These are phyloP conservation scores for Diaporthe citri DNA, from an alignment of 2,329 filamentous ascomycete species.

Conservation along the genomic window DNA sequence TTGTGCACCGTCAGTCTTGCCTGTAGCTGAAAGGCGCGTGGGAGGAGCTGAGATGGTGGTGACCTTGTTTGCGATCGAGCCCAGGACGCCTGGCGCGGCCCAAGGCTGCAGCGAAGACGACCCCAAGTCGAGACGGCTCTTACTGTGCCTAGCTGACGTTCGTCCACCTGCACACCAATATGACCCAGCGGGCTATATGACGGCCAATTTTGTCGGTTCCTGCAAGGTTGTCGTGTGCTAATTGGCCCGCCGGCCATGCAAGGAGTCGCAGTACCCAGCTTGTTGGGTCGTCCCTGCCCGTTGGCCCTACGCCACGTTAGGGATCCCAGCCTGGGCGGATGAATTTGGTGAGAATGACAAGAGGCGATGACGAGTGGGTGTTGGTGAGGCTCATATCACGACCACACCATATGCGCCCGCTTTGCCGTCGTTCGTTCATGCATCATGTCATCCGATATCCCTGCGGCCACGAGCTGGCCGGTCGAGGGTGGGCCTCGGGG, in stretches of 20 bases:
- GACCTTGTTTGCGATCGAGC: background rate
- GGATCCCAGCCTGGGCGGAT: background rate
- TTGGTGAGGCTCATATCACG: background rate
- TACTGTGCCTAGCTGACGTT: background rate
- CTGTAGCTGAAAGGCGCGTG: background rate
- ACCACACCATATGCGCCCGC: background rate
- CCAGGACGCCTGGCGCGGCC: background rate
- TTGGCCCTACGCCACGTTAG: background rate
- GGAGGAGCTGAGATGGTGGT: background rate
- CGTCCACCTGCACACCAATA: background rate
- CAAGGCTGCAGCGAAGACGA: background rate
- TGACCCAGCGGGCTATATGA: background rate
- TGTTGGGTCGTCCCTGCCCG: constrained; percentile 20
- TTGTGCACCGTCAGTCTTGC: background rate
- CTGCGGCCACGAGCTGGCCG: background rate
- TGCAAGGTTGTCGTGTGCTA: background rate
- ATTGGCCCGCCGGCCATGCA: background rate
- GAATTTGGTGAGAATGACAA: background rate
- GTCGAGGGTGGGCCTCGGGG: background rate
- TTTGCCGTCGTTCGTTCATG: background rate
- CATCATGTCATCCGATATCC: background rate
- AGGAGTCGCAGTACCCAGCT: background rate
- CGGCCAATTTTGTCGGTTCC: background rate
- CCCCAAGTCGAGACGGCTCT: background rate
- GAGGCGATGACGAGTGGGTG: background rate